Percentiles rank a stretch among this genome's conserved stretches.
phyloP scores from a whole-genome alignment of 163 green algal genomes.

The Chlamydomonas reinhardtii region DNA sequence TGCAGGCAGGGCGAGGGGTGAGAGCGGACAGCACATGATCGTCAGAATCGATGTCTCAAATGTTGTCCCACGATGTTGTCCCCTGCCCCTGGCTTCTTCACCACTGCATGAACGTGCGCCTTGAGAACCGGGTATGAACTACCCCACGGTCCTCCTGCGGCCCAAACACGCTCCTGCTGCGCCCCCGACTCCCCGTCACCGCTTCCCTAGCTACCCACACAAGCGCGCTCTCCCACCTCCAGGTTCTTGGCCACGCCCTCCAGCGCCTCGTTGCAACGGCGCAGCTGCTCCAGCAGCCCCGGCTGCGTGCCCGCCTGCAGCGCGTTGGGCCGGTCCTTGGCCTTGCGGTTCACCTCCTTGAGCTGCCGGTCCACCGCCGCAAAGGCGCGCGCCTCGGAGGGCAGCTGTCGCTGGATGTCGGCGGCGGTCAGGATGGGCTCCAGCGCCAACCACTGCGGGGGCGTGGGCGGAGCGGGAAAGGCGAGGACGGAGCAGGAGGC shows the following conservation, averaged over 20 bases:
- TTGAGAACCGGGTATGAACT: no score
- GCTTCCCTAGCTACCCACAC: background rate
- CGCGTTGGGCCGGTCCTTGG: constrained; percentile 75
- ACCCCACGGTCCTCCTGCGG: no score
- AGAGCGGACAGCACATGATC: no score
- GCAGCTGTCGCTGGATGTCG: constrained; percentile 91
- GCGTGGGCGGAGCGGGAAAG: background rate
- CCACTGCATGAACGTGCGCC: no score
- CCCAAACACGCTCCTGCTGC: no score
- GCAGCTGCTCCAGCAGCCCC: constrained; percentile 71
- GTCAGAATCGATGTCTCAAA: no score
- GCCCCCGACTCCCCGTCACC: no score
- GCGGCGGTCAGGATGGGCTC: constrained; percentile 85
- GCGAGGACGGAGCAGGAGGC: no score
- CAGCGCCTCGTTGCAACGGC: constrained; percentile 78
- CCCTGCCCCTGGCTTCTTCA: no score
- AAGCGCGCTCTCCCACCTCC: constrained; percentile 20
- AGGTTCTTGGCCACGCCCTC: constrained; percentile 73
- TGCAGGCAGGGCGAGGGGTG: background rate
- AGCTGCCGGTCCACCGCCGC: constrained; percentile 80
- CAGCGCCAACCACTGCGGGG: constrained; percentile 83
- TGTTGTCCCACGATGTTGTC: no score
- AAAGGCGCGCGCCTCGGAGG: constrained; percentile 78
- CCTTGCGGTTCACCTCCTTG: constrained; percentile 82
- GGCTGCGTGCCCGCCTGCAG: constrained; percentile 66